Evolutionary conservation across 2,329 filamentous ascomycete species (phyloP).

Genomic region (Beauveria sp.): DNA sequence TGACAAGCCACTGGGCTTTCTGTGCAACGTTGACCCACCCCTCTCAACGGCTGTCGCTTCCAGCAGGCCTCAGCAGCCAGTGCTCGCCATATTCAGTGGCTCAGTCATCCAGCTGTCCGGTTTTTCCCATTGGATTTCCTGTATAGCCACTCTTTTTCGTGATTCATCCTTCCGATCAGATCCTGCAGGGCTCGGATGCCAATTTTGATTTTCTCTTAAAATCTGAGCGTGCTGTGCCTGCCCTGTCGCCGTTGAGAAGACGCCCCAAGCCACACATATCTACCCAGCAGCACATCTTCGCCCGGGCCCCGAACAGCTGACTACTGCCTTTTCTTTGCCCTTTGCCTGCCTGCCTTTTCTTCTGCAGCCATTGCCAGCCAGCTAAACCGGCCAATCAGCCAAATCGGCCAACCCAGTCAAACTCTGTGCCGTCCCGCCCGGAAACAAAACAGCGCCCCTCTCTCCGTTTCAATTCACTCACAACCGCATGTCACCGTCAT

Average conservation of each 20-base stretch:
- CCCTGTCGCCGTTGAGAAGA: neutral
- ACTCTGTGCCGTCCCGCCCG: neutral
- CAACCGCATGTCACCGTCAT: conserved; percentile 6
- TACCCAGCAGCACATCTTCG: neutral
- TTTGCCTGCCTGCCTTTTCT: neutral
- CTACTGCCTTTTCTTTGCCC: too few species aligned
- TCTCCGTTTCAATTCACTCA: neutral
- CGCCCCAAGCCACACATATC: neutral
- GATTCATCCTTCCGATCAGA: neutral
- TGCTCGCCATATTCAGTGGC: neutral
- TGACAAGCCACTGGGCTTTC: neutral
- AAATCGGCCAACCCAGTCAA: neutral
- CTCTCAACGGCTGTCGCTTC: neutral
- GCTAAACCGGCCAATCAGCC: too few species aligned
- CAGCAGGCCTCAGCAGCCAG: neutral
- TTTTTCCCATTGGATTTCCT: neutral
- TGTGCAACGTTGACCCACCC: neutral
- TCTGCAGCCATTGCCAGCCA: neutral
- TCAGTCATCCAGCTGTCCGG: neutral
- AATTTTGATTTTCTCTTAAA: neutral
- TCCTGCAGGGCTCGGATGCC: neutral
- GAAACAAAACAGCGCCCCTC: conserved; percentile 2
- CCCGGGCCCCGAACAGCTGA: neutral
- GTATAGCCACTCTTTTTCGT: neutral
- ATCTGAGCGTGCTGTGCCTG: neutral